Percentiles rank a stretch among this genome's conserved stretches.
Conservation (phyloP, 176 grass and related monocot genomes). For the Carex myosuroides region DNA sequence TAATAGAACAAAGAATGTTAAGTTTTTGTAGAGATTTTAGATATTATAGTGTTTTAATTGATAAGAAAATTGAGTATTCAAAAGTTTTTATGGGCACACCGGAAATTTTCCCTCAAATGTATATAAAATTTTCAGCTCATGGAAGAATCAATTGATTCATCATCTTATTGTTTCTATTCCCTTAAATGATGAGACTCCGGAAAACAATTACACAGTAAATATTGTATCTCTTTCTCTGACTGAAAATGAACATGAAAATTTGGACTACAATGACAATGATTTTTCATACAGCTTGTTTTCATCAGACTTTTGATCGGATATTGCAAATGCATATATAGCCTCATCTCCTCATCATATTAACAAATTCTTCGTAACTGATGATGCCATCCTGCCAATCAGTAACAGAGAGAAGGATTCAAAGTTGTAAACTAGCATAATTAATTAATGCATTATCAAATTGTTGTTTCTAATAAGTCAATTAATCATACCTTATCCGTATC, state of each 20-base stretch:
- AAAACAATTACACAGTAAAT: constrained; percentile 25
- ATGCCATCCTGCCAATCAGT: constrained; percentile 47
- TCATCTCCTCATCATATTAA: constrained; percentile 78
- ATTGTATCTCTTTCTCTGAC: constrained; percentile 7
- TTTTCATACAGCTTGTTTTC: background rate
- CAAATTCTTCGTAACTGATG: constrained; percentile 79
- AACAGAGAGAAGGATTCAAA: background rate
- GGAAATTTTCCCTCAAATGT: too few relatives aligned
- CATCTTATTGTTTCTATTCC: too few relatives aligned
- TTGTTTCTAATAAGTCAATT: background rate
- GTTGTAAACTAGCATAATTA: background rate
- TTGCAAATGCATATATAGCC: constrained; percentile 13
- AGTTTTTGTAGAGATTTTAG: too few relatives aligned
- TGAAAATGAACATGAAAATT: constrained; percentile 25
- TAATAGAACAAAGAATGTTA: too few relatives aligned
- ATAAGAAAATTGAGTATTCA: too few relatives aligned
- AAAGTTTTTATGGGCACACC: too few relatives aligned
- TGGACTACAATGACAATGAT: constrained; percentile 6
- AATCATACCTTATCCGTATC: constrained; percentile 50
- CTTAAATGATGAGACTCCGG: background rate
- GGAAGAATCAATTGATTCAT: too few relatives aligned
- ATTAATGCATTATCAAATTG: background rate
- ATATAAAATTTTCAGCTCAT: too few relatives aligned
- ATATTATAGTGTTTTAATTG: too few relatives aligned
- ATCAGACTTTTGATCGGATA: background rate